Conservation (phyloP, 163 green algal species). For the Chlamydomonas reinhardtii region DNA sequence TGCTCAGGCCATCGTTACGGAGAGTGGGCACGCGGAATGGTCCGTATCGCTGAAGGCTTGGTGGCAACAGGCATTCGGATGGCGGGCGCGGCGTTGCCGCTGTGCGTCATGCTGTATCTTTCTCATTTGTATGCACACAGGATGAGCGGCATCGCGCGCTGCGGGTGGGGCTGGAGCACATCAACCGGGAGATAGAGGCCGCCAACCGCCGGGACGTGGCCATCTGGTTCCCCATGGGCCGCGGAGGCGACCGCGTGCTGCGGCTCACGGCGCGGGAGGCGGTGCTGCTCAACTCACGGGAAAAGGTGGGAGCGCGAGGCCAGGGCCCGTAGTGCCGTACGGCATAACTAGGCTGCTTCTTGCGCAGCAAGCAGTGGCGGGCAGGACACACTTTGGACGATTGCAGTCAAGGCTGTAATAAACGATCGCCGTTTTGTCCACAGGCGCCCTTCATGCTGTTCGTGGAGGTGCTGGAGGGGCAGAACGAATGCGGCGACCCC, state of each 20-base stretch:
- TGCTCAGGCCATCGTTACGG: no score
- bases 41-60: no score
- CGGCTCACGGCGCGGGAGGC: conserved; percentile 86
- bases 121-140: conserved; percentile 46
- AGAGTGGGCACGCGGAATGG: no score
- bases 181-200: conserved; percentile 85
- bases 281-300: conserved; percentile 90
- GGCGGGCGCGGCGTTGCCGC: no score
- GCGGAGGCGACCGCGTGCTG: conserved; percentile 79
- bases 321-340: no score
- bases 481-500: conserved; percentile 19
- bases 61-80: no score
- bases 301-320: conserved; percentile 72
- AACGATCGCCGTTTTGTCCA: no score
- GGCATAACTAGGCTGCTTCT: no score
- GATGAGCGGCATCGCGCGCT: conserved; percentile 86
- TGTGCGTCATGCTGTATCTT: no score
- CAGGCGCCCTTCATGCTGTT: conserved; percentile 95
- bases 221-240: conserved; percentile 93
- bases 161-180: conserved; percentile 74
- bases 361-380: no score
- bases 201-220: conserved; percentile 75
- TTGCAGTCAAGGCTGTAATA: no score
- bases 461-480: conserved; percentile 87
- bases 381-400: no score